These are phyloP conservation scores for Fusarium nanum DNA, from an alignment of 2,329 filamentous ascomycete species.

Conservation along the genomic window DNA sequence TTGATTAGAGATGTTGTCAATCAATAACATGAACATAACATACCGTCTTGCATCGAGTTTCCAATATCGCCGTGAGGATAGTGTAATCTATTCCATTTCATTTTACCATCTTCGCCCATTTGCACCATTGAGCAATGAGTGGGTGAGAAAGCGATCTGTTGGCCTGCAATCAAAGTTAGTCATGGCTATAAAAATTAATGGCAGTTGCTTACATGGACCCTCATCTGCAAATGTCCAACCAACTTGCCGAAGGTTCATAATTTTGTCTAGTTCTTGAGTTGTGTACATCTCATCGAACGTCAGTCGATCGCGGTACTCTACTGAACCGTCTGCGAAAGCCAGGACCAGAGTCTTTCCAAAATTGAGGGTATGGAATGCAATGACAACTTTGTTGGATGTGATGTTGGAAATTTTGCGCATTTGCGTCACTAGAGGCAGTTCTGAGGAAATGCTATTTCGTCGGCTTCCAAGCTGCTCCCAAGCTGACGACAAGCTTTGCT, in stretches of 20 bases:
- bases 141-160: conserved; percentile 71
- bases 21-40: background rate
- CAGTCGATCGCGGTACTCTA: conserved; percentile 82
- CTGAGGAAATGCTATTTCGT: conserved; percentile 62
- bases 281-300: conserved; percentile 77
- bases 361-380: conserved; percentile 75
- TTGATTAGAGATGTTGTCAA: conserved; percentile 20
- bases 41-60: conserved; percentile 62
- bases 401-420: conserved; percentile 76
- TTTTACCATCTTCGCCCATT: conserved; percentile 67
- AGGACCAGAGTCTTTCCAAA: conserved; percentile 79
- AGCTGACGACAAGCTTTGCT: conserved; percentile 76
- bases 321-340: conserved; percentile 80
- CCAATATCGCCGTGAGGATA: conserved; percentile 63
- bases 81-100: conserved; percentile 68
- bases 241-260: conserved; percentile 78
- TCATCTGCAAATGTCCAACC: conserved; percentile 79
- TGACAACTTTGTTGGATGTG: conserved; percentile 75
- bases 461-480: conserved; percentile 80
- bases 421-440: conserved; percentile 50
- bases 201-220: conserved; percentile 66
- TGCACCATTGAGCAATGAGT: conserved; percentile 69
- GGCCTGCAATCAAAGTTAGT: conserved; percentile 54
- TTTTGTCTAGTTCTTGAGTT: conserved; percentile 71
- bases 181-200: background rate